These are phyloP conservation scores for Suillus spraguei DNA, from an alignment of 768 basidiomycete species.

Conservation along the genomic window DNA sequence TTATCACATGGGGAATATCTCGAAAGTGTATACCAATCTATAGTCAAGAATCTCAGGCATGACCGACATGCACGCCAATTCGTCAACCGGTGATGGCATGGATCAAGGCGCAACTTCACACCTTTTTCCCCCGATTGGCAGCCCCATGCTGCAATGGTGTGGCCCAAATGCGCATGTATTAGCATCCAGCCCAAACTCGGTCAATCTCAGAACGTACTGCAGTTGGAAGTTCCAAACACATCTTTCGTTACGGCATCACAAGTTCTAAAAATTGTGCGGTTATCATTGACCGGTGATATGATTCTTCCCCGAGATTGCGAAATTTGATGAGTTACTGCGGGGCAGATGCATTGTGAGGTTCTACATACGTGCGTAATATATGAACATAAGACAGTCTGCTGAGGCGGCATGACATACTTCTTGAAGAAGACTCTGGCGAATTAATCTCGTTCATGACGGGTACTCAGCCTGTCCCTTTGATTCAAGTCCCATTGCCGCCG, in stretches of 20 bases:
- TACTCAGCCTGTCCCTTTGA: constrained; percentile 38
- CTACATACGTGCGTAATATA: constrained; percentile 8
- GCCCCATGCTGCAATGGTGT: constrained; percentile 1
- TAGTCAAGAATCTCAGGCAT: constrained; percentile 4
- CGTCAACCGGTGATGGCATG: background rate
- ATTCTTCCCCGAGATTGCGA: constrained; percentile 15
- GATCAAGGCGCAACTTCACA: constrained; percentile 5
- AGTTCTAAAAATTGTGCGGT: constrained; percentile 20
- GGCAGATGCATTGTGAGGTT: constrained; percentile 7
- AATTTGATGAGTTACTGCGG: constrained; percentile 9
- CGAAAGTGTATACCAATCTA: background rate
- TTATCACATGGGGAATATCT: constrained; percentile 5
- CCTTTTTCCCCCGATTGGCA: background rate
- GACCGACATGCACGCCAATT: constrained; percentile 4
- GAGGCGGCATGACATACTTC: constrained; percentile 14
- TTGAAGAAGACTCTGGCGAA: background rate
- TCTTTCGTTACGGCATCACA: constrained; percentile 19
- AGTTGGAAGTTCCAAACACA: constrained; percentile 18
- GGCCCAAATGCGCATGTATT: background rate
- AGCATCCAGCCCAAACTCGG: background rate
- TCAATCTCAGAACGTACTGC: background rate
- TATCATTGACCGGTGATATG: constrained; percentile 7
- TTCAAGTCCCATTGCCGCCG: constrained; percentile 56
- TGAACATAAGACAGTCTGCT: constrained; percentile 13
- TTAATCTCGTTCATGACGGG: constrained; percentile 25